Conservation (phyloP, 2,329 filamentous ascomycete genomes). For the Gnomoniopsis sp. region DNA sequence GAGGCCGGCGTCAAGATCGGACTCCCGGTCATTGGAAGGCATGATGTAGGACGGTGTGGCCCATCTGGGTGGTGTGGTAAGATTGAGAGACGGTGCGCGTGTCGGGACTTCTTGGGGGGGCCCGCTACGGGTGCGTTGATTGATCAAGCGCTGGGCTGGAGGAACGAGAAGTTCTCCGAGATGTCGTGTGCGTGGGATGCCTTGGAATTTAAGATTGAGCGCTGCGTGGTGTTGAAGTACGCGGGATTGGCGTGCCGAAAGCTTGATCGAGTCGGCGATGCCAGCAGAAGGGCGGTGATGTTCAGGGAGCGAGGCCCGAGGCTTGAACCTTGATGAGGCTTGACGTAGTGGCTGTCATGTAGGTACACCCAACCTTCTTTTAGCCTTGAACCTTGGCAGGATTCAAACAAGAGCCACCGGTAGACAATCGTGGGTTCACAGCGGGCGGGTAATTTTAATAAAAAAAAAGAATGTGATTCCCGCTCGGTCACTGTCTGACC, state of each 20-base stretch:
- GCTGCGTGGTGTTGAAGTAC: neutral
- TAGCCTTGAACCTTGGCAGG: neutral
- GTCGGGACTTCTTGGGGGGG: neutral
- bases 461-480: neutral
- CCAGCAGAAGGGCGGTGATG: neutral
- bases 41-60: conserved; percentile 12
- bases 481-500: neutral
- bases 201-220: neutral
- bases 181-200: neutral
- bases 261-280: neutral
- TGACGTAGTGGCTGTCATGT: conserved; percentile 6
- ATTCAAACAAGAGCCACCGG: neutral
- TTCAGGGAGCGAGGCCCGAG: neutral
- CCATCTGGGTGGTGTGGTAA: conserved; percentile 7
- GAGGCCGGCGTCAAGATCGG: conserved; percentile 13
- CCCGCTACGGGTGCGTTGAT: neutral
- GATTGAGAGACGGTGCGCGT: neutral
- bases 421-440: neutral
- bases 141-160: neutral
- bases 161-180: neutral
- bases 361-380: neutral
- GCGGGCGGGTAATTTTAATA: neutral
- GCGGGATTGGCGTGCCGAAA: neutral
- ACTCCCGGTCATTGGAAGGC: conserved; percentile 21
- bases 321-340: neutral